A percentile compares a stretch with the other conserved stretches of the same genome.
phyloP scores from a whole-genome alignment of 345 rosid genomes.

The Syzygium jambos region DNA sequence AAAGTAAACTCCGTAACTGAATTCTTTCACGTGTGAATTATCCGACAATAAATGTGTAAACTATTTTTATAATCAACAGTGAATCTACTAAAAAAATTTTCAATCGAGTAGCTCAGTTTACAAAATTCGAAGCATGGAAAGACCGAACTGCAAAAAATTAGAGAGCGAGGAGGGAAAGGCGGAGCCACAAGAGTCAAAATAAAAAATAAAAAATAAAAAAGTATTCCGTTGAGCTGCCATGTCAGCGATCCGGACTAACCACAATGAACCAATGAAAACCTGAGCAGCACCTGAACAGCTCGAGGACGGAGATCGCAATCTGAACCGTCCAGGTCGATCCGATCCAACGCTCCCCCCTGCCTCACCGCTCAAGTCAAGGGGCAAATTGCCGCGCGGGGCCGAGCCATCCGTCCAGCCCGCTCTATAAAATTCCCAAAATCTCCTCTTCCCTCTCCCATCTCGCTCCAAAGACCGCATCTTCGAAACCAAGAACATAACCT shows the following conservation, averaged over 20 bases:
- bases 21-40: too few species aligned
- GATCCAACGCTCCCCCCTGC: not conserved
- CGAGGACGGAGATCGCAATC: not conserved
- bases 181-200: not conserved
- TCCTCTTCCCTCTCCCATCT: not conserved
- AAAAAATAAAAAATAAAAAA: not conserved
- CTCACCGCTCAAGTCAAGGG: not conserved
- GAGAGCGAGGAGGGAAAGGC: not conserved
- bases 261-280: not conserved
- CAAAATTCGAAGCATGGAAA: not conserved
- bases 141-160: not conserved
- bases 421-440: not conserved
- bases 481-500: accelerated
- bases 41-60: too few species aligned
- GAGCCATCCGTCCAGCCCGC: not conserved
- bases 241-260: not conserved
- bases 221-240: not conserved
- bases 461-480: not conserved
- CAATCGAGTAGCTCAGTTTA: not conserved
- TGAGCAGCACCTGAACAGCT: not conserved
- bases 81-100: too few species aligned
- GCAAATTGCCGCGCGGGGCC: not conserved
- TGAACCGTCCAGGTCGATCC: not conserved
- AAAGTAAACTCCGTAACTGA: not conserved
- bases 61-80: not conserved